Base-by-base conservation (phyloP, 164 flowering plant genomes). In the Tetrastigma voinierianum region DNA sequence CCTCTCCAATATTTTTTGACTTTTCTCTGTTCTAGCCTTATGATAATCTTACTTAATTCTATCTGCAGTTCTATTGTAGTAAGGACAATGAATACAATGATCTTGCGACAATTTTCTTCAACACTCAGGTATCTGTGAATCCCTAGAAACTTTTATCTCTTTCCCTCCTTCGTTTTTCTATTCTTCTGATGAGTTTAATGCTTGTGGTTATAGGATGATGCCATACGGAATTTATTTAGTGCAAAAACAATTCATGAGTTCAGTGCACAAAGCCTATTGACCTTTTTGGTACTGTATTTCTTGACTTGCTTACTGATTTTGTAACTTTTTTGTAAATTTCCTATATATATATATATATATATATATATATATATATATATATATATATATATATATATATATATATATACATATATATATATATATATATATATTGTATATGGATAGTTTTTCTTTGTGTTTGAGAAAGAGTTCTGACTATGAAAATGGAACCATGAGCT, bases 31-130 rank as follows among this genome's bases (percentile, higher is more conserved):
- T 2, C 17, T 16, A 12, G 16, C 46, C 11, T 45, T 7, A 47
- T 52, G 61, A n/a, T 20, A 4, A 19, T 57, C 57, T 55, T 10
- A 14, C 40, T 43, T 7, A 55, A 40, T 76, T 57, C 18, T 43
- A 14, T 69, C 9, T 80, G 78, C 87, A 95, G 99, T 92, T 95
- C 66, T 87, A 80, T 70, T 95, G 99, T 67, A 70, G 80, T 15
- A 86, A 76, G 65, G 87, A 86, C 46, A 89, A 87, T 61, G 96
- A 92, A 68, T 95, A 95, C 85, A 95, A 95, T 68, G 99, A 95
- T 81, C 90, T 95, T 65, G 99, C 99, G 43, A 95, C 99, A 40
- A 88, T 95, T 71, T 95, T 95, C 81, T 95, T 95, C 76, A 95
- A 92, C 65, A 92, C 99, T 52, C 99, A 95, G 99, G 99, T 95